Conservation (phyloP, 495 filamentous ascomycete genomes). For the Elasticomyces elasticus region DNA sequence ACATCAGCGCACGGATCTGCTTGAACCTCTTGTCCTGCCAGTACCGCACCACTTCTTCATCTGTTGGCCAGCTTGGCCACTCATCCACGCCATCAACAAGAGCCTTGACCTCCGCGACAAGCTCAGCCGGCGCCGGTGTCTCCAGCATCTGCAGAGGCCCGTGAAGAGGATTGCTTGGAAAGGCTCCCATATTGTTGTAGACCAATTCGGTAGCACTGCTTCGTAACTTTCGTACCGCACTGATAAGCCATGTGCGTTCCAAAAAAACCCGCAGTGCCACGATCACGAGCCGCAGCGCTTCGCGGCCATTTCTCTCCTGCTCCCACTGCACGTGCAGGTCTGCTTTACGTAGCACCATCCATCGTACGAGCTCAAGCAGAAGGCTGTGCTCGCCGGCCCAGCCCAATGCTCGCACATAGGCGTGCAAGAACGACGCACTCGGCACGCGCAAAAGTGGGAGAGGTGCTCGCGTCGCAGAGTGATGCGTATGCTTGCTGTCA, state of each 20-base stretch:
- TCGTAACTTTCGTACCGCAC: too few relatives aligned
- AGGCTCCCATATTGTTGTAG: too few relatives aligned
- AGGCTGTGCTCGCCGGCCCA: constrained; percentile 26
- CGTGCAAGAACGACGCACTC: constrained; percentile 25
- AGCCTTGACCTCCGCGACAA: constrained; percentile 29
- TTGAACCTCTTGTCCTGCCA: constrained; percentile 4
- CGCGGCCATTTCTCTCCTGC: constrained; percentile 32
- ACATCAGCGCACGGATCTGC: neutral
- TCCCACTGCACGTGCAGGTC: constrained; percentile 14
- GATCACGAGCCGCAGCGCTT: constrained; percentile 40
- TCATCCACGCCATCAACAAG: constrained; percentile 37
- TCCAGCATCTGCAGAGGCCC: constrained; percentile 3
- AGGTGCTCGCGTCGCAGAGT: neutral
- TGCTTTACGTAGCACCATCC: constrained; percentile 21
- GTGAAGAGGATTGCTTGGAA: neutral
- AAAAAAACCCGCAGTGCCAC: constrained; percentile 45
- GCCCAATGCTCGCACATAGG: constrained; percentile 32
- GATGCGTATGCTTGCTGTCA: neutral
- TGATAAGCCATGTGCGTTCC: constrained; percentile 35
- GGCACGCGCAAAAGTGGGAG: constrained; percentile 16
- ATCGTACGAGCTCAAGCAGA: constrained; percentile 23
- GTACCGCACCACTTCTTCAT: constrained; percentile 44
- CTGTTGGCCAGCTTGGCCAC: constrained; percentile 47
- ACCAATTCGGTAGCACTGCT: too few relatives aligned
- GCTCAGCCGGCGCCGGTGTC: constrained; percentile 19